phyloP scores from a whole-genome alignment of 306 rosid genomes.

The Corylus avellana region DNA sequence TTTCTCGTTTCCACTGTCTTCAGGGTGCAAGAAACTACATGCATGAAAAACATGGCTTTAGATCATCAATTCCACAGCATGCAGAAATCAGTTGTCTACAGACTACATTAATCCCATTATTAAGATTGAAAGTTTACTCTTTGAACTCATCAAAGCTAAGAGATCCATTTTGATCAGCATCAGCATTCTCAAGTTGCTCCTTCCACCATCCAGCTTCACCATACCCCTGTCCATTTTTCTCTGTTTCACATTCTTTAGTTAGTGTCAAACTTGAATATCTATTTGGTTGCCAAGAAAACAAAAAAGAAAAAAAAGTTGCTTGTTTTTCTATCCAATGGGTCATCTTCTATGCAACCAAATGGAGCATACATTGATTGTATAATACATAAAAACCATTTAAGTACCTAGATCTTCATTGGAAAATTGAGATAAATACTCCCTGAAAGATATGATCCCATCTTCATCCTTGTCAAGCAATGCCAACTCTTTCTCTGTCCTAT shows the following conservation, averaged over 20 bases:
- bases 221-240: constrained; percentile 46
- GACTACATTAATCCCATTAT: neutral
- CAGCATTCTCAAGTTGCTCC: constrained; percentile 59
- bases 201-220: constrained; percentile 92
- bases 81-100: neutral
- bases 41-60: neutral
- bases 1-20: constrained; percentile 60
- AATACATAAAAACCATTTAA: neutral
- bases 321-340: too few species aligned
- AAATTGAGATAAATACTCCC: constrained; percentile 67
- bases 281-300: too few species aligned
- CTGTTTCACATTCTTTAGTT: constrained; percentile 37
- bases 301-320: too few species aligned
- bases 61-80: neutral
- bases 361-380: neutral
- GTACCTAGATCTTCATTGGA: constrained; percentile 55
- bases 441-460: constrained; percentile 55
- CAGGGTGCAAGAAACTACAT: constrained; percentile 75
- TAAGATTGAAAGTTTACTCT: constrained; percentile 40
- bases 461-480: constrained; percentile 47
- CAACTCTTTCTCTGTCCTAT: constrained; percentile 41
- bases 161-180: constrained; percentile 49
- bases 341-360: neutral
- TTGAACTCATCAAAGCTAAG: constrained; percentile 64
- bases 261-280: neutral